Evolutionary conservation across 2,329 filamentous ascomycete genomes (phyloP).

Genomic region (Neonectria magnoliae): DNA sequence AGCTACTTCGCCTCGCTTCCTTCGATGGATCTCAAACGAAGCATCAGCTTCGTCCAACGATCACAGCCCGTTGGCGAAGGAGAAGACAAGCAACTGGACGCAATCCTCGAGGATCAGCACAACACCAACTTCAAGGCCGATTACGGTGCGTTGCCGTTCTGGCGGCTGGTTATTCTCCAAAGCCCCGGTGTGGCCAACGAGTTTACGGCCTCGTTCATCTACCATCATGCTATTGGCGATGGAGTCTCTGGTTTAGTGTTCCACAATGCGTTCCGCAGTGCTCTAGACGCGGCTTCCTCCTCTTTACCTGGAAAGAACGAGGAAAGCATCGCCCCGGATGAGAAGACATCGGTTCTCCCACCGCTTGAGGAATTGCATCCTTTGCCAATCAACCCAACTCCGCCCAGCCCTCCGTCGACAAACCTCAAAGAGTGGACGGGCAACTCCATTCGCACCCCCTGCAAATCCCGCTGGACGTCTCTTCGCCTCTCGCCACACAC

Average conservation of each 20-base stretch:
- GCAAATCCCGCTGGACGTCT: conserved; percentile 26
- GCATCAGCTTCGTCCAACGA: conserved; percentile 48
- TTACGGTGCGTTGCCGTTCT: conserved; percentile 50
- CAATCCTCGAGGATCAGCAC: conserved; percentile 52
- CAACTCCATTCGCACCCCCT: conserved; percentile 44
- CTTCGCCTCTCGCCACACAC: conserved; percentile 19
- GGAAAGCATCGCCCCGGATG: conserved; percentile 9
- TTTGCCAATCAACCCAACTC: conserved; percentile 46
- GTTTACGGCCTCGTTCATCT: conserved; percentile 57
- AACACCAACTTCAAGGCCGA: conserved; percentile 47
- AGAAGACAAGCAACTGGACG: conserved; percentile 53
- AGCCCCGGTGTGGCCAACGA: conserved; percentile 31
- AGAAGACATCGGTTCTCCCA: conserved; percentile 47
- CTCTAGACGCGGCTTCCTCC: conserved; percentile 39
- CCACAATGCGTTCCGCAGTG: conserved; percentile 52
- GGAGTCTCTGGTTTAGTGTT: conserved; percentile 57
- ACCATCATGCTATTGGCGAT: conserved; percentile 59
- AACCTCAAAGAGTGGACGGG: conserved; percentile 52
- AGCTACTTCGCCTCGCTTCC: conserved; percentile 57
- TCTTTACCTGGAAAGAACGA: neutral
- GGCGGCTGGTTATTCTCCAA: conserved; percentile 55
- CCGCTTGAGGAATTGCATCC: conserved; percentile 53
- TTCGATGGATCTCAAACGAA: conserved; percentile 51
- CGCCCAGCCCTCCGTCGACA: conserved; percentile 46
- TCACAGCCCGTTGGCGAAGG: conserved; percentile 32